Evolutionary conservation across 169 alveolate genomes (phyloP).

Genomic region (Plasmodium yoelii): DNA sequence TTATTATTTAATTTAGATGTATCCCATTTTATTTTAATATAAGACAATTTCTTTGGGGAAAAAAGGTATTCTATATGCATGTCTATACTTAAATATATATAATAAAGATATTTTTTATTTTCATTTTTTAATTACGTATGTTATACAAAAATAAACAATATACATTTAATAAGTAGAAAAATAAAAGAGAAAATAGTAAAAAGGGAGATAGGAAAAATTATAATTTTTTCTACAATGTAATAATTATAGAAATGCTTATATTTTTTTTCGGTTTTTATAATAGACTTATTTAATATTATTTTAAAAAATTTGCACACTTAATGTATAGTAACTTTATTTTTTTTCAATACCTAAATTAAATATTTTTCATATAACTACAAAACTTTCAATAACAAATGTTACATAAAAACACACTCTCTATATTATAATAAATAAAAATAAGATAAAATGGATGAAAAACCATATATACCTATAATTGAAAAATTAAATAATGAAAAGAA

Average conservation of each 20-base stretch:
- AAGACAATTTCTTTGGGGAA: constrained; percentile 16
- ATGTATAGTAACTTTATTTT: neutral
- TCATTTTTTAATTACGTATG: no score
- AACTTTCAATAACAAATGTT: neutral
- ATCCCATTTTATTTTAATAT: constrained; percentile 25
- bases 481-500: constrained; percentile 71
- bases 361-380: neutral
- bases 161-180: no score
- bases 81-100: neutral
- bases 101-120: no score
- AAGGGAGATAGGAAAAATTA: no score
- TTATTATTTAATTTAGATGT: constrained; percentile 11
- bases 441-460: constrained; percentile 67
- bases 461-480: constrained; percentile 69
- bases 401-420: constrained; percentile 1
- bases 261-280: no score
- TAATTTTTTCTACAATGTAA: no score
- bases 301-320: constrained; percentile 13
- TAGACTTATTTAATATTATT: constrained; percentile 2
- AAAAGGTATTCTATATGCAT: constrained; percentile 11
- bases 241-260: no score
- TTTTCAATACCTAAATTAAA: constrained; percentile 1
- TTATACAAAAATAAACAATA: no score
- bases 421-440: constrained; percentile 10
- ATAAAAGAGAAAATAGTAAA: no score